phyloP scores from a whole-genome alignment of 2,329 filamentous ascomycete species.

The Hyphodiscus sp. region DNA sequence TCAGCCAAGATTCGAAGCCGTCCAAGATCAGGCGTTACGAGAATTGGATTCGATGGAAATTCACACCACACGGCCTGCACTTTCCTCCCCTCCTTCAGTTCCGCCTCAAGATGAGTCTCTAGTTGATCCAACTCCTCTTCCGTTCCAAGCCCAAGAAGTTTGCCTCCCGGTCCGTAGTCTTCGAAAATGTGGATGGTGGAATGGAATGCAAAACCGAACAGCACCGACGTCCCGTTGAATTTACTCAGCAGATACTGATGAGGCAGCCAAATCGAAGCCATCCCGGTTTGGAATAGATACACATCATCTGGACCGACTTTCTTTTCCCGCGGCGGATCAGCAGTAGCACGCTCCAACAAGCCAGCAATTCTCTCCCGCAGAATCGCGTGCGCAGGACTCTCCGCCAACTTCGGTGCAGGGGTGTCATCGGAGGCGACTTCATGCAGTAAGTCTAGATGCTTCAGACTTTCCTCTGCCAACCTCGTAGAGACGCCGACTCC shows the following conservation, averaged over 20 bases:
- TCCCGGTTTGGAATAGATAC: conserved; percentile 48
- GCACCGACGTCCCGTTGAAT: conserved; percentile 32
- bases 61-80: conserved; percentile 37
- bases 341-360: conserved; percentile 34
- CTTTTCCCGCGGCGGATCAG: conserved; percentile 3
- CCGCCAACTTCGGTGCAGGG: conserved; percentile 34
- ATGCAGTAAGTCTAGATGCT: conserved; percentile 30
- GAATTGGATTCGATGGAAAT: conserved; percentile 41
- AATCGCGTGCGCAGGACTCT: conserved; percentile 32
- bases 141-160: conserved; percentile 42
- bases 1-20: conserved; percentile 36
- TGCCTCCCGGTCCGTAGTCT: conserved; percentile 35
- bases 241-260: conserved; percentile 34
- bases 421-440: conserved; percentile 24
- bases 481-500: conserved; percentile 43
- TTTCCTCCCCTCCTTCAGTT: conserved; percentile 26
- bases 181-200: conserved; percentile 43
- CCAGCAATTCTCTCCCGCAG: conserved; percentile 20
- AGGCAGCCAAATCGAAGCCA: conserved; percentile 43
- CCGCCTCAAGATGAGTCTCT: conserved; percentile 37
- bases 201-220: conserved; percentile 47
- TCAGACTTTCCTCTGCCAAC: conserved; percentile 38
- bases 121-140: conserved; percentile 37
- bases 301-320: conserved; percentile 36
- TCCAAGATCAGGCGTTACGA: conserved; percentile 36